Evolutionary conservation across 805 yeast species (phyloP).

Genomic region (Spathaspora girioi): DNA sequence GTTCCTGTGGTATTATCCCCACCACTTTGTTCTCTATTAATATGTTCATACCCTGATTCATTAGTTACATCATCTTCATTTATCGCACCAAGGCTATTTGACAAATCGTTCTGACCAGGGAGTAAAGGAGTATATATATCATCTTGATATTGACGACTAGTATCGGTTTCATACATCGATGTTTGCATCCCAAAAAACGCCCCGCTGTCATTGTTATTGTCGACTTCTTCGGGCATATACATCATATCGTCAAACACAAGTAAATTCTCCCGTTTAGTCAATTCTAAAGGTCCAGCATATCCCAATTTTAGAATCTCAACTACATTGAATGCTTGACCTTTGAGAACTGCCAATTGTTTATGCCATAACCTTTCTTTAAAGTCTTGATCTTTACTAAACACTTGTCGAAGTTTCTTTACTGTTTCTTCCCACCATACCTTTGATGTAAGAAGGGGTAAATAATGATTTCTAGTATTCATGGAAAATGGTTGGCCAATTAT

Average conservation of each 20-base stretch:
- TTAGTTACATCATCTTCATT: slow-evolving; percentile 6
- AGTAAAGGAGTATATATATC: slow-evolving; percentile 8
- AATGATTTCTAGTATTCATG: slow-evolving; percentile 50
- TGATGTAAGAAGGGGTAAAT: slow-evolving; percentile 56
- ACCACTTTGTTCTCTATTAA: slow-evolving; percentile 9
- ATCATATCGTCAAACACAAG: slow-evolving; percentile 59
- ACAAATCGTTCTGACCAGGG: not conserved
- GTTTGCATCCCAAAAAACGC: slow-evolving; percentile 2
- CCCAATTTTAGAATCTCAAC: slow-evolving; percentile 58
- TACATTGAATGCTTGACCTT: slow-evolving; percentile 76
- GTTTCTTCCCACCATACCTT: slow-evolving; percentile 70
- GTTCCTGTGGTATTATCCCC: not conserved
- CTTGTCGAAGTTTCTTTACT: slow-evolving; percentile 39
- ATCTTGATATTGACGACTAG: not conserved
- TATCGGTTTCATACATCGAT: slow-evolving; percentile 4
- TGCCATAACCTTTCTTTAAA: slow-evolving; percentile 65
- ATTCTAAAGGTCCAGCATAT: slow-evolving; percentile 64
- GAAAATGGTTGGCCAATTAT: slow-evolving; percentile 69
- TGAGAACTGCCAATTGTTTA: slow-evolving; percentile 64
- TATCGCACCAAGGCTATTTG: slow-evolving; percentile 1
- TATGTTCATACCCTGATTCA: slow-evolving; percentile 8
- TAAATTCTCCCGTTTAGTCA: slow-evolving; percentile 55
- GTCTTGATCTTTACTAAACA: slow-evolving; percentile 55
- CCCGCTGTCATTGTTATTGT: slow-evolving; percentile 14
- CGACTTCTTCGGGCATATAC: slow-evolving; percentile 44